Percentiles rank a stretch among this genome's conserved stretches.
Evolutionary conservation across 441 rosid species (phyloP).

Genomic region (Corymbia citriodora): DNA sequence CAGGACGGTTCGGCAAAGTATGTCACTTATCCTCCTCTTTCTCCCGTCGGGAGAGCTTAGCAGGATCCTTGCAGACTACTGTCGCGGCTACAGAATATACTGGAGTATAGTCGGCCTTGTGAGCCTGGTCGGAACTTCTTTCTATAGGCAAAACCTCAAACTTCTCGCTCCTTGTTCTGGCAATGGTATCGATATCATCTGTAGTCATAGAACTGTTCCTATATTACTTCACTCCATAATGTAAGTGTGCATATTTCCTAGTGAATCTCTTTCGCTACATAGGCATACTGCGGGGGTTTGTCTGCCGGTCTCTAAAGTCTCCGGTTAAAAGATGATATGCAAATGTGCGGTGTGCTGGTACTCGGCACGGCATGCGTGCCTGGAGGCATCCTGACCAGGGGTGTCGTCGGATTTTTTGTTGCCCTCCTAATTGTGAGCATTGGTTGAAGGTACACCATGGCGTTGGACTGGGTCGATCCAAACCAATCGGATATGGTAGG

Average conservation of each 20-base stretch:
- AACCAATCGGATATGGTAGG: not conserved
- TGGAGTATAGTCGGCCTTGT: not conserved
- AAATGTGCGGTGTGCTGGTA: not conserved
- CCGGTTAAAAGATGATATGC: not conserved
- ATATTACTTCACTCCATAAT: constrained; percentile 3
- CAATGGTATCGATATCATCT: constrained; percentile 12
- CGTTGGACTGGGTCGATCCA: too few species aligned
- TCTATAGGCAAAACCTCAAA: not conserved
- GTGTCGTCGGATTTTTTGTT: not conserved
- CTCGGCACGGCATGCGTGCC: not conserved
- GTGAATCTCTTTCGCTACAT: not conserved
- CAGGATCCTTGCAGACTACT: not conserved
- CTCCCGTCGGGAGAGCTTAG: constrained; percentile 76
- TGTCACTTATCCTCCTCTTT: constrained; percentile 57
- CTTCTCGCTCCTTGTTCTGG: constrained; percentile 10
- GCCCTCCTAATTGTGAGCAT: not conserved
- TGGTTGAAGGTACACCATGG: not conserved
- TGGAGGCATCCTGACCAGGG: not conserved
- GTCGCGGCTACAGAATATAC: not conserved
- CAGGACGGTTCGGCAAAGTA: constrained; percentile 49
- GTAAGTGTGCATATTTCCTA: constrained; percentile 31
- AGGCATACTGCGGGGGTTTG: not conserved
- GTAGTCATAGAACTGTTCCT: not conserved
- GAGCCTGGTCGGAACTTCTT: not conserved
- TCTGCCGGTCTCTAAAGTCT: not conserved